Base-by-base conservation (phyloP, 208 protist genomes). In the Trypanosoma platydactyli region DNA sequence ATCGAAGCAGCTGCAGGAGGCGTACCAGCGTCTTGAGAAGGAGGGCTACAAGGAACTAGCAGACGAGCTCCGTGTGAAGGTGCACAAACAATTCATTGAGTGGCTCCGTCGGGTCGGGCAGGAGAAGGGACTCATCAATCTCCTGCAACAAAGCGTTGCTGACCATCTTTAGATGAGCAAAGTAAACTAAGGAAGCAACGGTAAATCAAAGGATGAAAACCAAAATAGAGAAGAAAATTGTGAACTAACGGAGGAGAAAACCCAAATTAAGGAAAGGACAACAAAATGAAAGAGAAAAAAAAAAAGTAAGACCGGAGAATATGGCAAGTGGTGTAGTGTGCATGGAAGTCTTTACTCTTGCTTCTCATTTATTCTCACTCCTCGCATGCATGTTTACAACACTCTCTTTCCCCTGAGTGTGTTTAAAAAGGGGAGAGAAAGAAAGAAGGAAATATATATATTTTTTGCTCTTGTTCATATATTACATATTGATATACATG, bases 51-150 rank as follows among this genome's bases (percentile, higher is more conserved):
- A 75, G 22, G 86, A 96, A 59, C 70, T 93, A 5, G 88, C 88
- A 6, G 78, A 93, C 22, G 65, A 77, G 29, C 65, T 96, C 50
- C 82, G 87, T 27, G 77, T 64, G 27, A 80, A 81, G 42, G 71
- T 96, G 50, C 89, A 93, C 54, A 67, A 61, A 38, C 79, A 92
- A 71, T 96, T 96, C 71, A 73, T 90, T 20, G 83, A 92, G 62
- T 96, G 88, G 86, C 71, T 96, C 51, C 81, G 89, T 20, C 76
- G 91, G 41, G 86, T 68, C 16, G 91, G 91, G 6, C 91, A 96
- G 56, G 81, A 81, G 33, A 80, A 76, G 53, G 79, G 81, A 18
- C 74, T 96, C 24, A 51, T 80, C 5, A 83, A 91, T 41, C 70
- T 96, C 16, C 74, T 91, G 1, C 86, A 86, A 25, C 63, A 75